A percentile compares a stretch with the other conserved stretches of the same genome.
phyloP scores from a whole-genome alignment of 176 grass and related monocot species.

The Panicum miliaceum region DNA sequence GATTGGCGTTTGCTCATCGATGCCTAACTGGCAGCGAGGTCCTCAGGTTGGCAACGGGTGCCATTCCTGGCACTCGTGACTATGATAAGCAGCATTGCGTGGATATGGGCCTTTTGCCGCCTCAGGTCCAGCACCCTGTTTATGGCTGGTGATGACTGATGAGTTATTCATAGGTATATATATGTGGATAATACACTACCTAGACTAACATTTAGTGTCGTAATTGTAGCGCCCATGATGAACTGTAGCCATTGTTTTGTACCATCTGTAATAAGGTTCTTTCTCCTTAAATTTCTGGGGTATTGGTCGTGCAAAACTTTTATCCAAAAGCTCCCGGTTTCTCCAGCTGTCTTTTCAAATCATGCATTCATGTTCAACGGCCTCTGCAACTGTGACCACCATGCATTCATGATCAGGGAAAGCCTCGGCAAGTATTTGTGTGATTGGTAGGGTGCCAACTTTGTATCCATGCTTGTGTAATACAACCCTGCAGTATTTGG shows the following conservation, averaged over 20 bases:
- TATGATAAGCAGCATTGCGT: conserved; percentile 61
- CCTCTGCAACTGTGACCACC: no score
- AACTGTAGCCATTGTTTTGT: conserved; percentile 10
- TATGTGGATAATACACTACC: conserved; percentile 37
- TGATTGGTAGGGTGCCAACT: no score
- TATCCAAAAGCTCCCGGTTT: no score
- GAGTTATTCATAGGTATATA: conserved; percentile 12
- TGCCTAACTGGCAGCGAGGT: conserved; percentile 72
- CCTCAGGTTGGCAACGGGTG: conserved; percentile 64
- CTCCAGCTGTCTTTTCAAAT: no score
- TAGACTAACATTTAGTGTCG: conserved; percentile 13
- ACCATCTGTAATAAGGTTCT: neutral
- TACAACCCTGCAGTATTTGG: no score
- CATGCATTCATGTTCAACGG: no score
- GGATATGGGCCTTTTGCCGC: conserved; percentile 67
- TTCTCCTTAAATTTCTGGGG: neutral
- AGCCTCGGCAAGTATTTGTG: no score
- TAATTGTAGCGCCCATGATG: neutral
- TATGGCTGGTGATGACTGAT: conserved; percentile 42
- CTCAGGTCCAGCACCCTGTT: conserved; percentile 53
- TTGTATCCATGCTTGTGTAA: no score
- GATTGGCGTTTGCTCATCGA: conserved; percentile 67
- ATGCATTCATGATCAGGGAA: no score
- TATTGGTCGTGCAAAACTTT: no score
- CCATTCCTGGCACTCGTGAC: conserved; percentile 61